phyloP scores from a whole-genome alignment of 1,139 yeast species.

The Candida tetrigidarum region DNA sequence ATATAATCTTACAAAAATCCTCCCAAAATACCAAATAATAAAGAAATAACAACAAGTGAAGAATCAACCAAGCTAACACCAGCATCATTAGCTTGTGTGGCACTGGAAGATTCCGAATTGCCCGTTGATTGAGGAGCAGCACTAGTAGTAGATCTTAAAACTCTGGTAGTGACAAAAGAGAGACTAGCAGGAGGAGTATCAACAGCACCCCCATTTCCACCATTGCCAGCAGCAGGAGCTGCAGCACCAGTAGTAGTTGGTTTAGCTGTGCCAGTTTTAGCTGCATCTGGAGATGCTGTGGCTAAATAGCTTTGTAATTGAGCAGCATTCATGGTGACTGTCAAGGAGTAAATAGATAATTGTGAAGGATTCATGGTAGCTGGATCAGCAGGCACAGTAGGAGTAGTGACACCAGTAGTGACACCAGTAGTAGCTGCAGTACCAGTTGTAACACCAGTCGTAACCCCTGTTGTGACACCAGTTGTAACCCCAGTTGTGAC shows the following conservation, averaged over 20 bases:
- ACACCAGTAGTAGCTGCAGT: conserved; percentile 12
- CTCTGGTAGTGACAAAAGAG: conserved; percentile 19
- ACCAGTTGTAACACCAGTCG: conserved; percentile 12
- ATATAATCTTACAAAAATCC: conserved; percentile 1
- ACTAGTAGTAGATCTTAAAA: conserved; percentile 13
- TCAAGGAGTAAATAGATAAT: conserved; percentile 16
- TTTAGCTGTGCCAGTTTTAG: conserved; percentile 16
- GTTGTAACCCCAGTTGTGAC: conserved; percentile 11
- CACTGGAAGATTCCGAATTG: conserved; percentile 5
- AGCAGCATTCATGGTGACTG: conserved; percentile 20
- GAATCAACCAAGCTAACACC: conserved; percentile 8
- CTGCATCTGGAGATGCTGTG: conserved; percentile 18
- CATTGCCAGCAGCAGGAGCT: conserved; percentile 11
- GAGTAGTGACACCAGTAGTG: conserved; percentile 11
- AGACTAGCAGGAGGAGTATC: conserved; percentile 12
- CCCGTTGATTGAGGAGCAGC: conserved; percentile 6
- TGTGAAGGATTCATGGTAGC: conserved; percentile 19
- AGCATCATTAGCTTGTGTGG: conserved; percentile 12
- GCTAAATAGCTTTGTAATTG: conserved; percentile 16
- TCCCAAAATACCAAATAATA: conserved; percentile 11
- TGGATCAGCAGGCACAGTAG: conserved; percentile 13
- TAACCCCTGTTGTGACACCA: conserved; percentile 7
- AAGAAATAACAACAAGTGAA: conserved; percentile 4
- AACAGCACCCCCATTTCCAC: conserved; percentile 3
- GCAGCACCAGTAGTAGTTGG: conserved; percentile 7